Percentiles rank a stretch among this genome's conserved stretches.
Conservation (phyloP, 2,329 filamentous ascomycete species). For the Colletotrichum cuscutae region DNA sequence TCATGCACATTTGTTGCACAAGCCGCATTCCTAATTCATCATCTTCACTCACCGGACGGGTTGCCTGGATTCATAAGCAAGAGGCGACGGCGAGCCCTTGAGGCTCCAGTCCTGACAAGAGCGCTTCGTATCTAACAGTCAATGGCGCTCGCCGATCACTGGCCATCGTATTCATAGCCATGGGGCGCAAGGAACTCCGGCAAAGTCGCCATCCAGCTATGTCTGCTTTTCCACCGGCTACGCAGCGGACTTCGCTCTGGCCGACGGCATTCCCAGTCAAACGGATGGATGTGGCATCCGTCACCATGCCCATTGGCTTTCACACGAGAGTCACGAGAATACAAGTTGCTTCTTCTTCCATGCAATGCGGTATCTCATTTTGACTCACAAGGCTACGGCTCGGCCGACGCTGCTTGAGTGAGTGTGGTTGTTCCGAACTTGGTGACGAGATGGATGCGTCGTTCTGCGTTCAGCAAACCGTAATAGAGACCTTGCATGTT, state of each 20-base stretch:
- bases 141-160: neutral
- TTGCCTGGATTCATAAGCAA: neutral
- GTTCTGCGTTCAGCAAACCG: neutral
- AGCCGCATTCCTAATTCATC: neutral
- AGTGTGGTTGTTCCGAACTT: neutral
- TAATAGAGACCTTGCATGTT: neutral
- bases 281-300: neutral
- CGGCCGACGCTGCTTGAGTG: neutral
- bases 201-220: neutral
- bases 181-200: too few relatives aligned
- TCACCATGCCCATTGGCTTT: neutral
- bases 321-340: neutral
- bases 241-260: neutral
- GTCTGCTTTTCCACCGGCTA: slow-evolving; percentile 2
- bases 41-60: neutral
- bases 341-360: neutral
- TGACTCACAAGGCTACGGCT: slow-evolving; percentile 14
- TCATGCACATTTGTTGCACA: neutral
- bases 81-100: neutral
- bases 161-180: neutral
- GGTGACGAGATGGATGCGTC: neutral
- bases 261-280: neutral
- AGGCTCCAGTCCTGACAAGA: neutral
- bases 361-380: neutral
- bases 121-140: neutral